A percentile compares a stretch with the other conserved stretches of the same genome.
Conservation (phyloP, 164 flowering plant species). For the Buxus sempervirens region DNA sequence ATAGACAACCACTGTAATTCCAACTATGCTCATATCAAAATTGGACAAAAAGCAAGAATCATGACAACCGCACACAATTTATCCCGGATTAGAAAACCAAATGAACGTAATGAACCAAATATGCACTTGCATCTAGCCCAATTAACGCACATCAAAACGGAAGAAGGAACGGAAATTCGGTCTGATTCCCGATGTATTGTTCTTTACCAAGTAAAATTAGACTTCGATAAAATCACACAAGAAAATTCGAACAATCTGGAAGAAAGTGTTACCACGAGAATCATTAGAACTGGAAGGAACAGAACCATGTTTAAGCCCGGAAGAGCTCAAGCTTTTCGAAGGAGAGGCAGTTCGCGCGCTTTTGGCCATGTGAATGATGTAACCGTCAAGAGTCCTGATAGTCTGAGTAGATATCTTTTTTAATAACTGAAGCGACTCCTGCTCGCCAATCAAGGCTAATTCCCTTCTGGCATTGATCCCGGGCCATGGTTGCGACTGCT, state of each 20-base stretch:
- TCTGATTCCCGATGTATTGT: not conserved
- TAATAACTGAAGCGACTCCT: conserved; percentile 20
- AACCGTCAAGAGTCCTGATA: conserved; percentile 10
- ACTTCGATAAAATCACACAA: not conserved
- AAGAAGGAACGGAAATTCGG: too few species aligned
- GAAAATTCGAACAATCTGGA: not conserved
- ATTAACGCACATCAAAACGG: too few species aligned
- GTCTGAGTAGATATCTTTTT: not conserved
- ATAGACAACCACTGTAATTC: not conserved
- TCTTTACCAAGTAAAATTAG: not conserved
- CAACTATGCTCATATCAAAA: not conserved
- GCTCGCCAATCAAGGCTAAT: conserved; percentile 33
- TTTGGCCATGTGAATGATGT: conserved; percentile 10
- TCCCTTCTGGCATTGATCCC: not conserved
- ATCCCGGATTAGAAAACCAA: not conserved
- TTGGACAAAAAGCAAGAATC: not conserved
- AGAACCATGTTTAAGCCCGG: not conserved
- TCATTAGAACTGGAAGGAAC: not conserved
- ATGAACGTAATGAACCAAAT: not conserved
- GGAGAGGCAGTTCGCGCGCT: not conserved
- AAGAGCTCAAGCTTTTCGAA: too few species aligned
- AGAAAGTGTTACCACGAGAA: too few species aligned
- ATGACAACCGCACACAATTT: not conserved
- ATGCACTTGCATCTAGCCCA: too few species aligned
- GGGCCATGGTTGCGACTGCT: conserved; percentile 12